Conservation (phyloP, 805 yeast species). For the Metschnikowia santaceciliae region DNA sequence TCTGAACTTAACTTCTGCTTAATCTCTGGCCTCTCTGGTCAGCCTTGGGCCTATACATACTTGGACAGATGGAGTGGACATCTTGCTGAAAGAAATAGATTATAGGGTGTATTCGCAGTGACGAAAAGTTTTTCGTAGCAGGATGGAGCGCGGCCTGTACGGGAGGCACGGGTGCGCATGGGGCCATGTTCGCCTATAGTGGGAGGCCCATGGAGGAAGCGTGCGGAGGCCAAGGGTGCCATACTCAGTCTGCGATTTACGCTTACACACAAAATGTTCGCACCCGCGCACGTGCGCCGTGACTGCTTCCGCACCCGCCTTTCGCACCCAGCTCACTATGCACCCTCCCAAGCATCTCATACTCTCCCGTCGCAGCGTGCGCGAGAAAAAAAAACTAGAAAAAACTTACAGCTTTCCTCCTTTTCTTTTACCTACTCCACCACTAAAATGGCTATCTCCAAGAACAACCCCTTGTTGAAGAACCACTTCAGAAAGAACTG, state of each 20-base stretch:
- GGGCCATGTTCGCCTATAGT: neutral
- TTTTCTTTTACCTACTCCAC: slow-evolving; percentile 13
- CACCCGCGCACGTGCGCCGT: neutral
- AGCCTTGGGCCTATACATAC: slow-evolving; percentile 47
- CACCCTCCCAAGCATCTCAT: slow-evolving; percentile 1
- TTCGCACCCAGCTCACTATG: slow-evolving; percentile 13
- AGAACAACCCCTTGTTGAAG: slow-evolving; percentile 98
- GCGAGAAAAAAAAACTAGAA: slow-evolving; percentile 6
- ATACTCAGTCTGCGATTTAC: slow-evolving; percentile 4
- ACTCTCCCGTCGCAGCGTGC: slow-evolving; percentile 3
- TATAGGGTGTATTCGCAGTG: slow-evolving; percentile 23
- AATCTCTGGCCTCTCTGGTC: no score
- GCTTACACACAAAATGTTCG: neutral
- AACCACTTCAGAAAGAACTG: slow-evolving; percentile 99
- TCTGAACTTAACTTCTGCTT: no score
- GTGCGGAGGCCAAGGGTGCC: neutral
- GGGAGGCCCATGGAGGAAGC: no score
- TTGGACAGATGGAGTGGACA: slow-evolving; percentile 87
- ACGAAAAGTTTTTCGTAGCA: slow-evolving; percentile 16
- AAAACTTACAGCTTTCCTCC: slow-evolving; percentile 4
- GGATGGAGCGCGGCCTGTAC: slow-evolving; percentile 5
- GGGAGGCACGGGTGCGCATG: slow-evolving; percentile 7
- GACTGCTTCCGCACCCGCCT: neutral
- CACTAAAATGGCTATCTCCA: slow-evolving; percentile 77
- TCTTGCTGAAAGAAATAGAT: slow-evolving; percentile 45